Evolutionary conservation across 768 basidiomycete genomes (phyloP), one percentile per base, ranked within the genome.

Genomic region (Phanerodontia chrysosporium): DNA sequence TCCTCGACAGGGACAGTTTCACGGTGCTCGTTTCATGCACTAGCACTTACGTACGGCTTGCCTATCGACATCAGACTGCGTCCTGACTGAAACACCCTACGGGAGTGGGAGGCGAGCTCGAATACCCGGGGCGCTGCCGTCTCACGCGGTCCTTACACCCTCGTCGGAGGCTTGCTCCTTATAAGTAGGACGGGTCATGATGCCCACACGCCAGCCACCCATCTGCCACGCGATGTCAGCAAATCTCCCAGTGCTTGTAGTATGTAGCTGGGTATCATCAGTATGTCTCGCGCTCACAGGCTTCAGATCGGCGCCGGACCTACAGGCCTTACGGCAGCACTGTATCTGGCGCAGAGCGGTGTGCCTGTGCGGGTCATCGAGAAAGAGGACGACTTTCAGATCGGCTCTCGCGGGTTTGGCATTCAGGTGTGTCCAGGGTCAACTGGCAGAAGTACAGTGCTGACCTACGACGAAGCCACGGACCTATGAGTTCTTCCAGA

Each of bases 391-490:
- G 9, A 12, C 14, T 51, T 24, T 28, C 53, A 56, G 25, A 42
- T 54, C 27, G 58, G 68, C 13, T 56, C 55, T 13, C 60, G 68
- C 9, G 71, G 67, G 1, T 13, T 62, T 13, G 69, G 65, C n/a
- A 57, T 72, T 24, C 62, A 64, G 59, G 70, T 71, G 39, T 13
- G 58, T 27, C 18, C 10, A 42, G 6, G 10, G 4, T 18, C 10
- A 18, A 18, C 39, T 18, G 18, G 39, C 39, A 18, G 6, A 48
- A 45, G 12, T 25, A n/a, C 22, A 24, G 58, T 59, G 21, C 22
- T 58, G 1, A 29, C n/a, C 22, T 12, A 22, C 18, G 39, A 3
- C 63, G 18, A 24, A 60, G 60, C 60, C 60, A 25, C 60, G 60
- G 24, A 57, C 56, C 25, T 51, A 51, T n/a, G 60, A 61, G 44